Conservation (phyloP, 2,329 filamentous ascomycete genomes). For the Periconia macrospinosa region DNA sequence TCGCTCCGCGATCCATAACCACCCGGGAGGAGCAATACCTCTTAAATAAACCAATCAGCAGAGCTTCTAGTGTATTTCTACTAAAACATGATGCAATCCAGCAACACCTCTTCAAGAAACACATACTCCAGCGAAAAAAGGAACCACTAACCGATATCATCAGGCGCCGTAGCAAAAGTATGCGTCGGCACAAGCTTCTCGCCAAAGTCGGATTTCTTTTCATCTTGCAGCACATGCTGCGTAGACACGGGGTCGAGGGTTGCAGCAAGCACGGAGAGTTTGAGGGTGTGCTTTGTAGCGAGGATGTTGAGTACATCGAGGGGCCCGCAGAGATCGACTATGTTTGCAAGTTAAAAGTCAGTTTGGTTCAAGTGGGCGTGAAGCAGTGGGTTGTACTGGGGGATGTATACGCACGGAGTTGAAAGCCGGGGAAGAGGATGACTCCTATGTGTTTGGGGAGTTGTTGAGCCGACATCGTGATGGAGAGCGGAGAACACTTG, state of each 20-base stretch:
- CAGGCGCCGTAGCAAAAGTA: constrained; percentile 57
- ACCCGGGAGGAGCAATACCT: constrained; percentile 67
- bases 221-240: constrained; percentile 9
- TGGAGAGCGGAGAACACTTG: no score
- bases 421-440: constrained; percentile 43
- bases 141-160: constrained; percentile 63
- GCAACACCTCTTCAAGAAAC: neutral
- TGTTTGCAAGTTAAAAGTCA: no score
- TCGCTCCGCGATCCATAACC: constrained; percentile 53
- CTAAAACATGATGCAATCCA: neutral
- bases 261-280: constrained; percentile 37
- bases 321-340: constrained; percentile 45
- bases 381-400: no score
- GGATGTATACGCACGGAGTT: constrained; percentile 20
- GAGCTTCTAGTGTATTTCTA: neutral
- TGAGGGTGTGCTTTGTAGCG: constrained; percentile 25
- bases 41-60: neutral
- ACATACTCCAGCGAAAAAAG: constrained; percentile 47
- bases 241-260: constrained; percentile 41
- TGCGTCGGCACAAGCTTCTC: constrained; percentile 53
- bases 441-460: constrained; percentile 34
- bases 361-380: no score
- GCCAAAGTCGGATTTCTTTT: constrained; percentile 28
- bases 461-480: constrained; percentile 3
- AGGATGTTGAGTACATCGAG: constrained; percentile 50